These are phyloP conservation scores for Cytospora paraplurivora DNA, from an alignment of 2,329 filamentous ascomycete genomes.

Conservation along the genomic window DNA sequence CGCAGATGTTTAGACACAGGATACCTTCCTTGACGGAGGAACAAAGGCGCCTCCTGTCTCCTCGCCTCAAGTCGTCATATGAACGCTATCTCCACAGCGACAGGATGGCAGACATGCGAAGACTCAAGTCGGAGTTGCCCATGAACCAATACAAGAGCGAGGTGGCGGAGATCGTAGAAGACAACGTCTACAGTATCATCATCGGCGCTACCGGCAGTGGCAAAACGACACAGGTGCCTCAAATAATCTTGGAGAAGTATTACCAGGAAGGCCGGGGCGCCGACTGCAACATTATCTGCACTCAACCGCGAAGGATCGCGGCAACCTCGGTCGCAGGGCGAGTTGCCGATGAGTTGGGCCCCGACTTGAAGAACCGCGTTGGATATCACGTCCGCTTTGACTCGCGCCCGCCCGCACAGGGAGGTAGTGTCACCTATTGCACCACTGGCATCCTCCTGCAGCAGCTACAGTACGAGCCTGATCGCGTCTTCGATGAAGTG, in stretches of 20 bases:
- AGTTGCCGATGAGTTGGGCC: conserved; percentile 49
- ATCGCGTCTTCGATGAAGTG: conserved; percentile 42
- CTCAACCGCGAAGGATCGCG: conserved; percentile 51
- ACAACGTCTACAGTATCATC: conserved; percentile 24
- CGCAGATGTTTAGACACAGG: not conserved
- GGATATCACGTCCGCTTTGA: conserved; percentile 51
- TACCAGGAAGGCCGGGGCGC: conserved; percentile 43
- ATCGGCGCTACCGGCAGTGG: conserved; percentile 27
- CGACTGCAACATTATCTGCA: conserved; percentile 51
- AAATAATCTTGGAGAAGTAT: conserved; percentile 53
- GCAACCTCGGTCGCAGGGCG: conserved; percentile 48
- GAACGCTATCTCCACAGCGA: not conserved
- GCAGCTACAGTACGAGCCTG: conserved; percentile 43
- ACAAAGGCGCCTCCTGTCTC: not conserved
- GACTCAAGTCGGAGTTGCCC: conserved; percentile 20
- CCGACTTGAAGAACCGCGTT: conserved; percentile 43
- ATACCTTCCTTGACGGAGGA: not conserved
- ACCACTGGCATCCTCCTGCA: conserved; percentile 52
- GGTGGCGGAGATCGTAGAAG: conserved; percentile 16
- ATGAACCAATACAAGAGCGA: conserved; percentile 18
- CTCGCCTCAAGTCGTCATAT: conserved; percentile 1
- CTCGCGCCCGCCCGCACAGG: conserved; percentile 36
- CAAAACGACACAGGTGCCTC: conserved; percentile 47
- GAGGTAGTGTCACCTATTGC: conserved; percentile 48
- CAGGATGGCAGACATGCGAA: conserved; percentile 4